Percentiles rank a stretch among this genome's conserved stretches.
These are phyloP conservation scores for Metschnikowia peoriensis DNA, from an alignment of 805 yeast genomes.

Conservation along the genomic window DNA sequence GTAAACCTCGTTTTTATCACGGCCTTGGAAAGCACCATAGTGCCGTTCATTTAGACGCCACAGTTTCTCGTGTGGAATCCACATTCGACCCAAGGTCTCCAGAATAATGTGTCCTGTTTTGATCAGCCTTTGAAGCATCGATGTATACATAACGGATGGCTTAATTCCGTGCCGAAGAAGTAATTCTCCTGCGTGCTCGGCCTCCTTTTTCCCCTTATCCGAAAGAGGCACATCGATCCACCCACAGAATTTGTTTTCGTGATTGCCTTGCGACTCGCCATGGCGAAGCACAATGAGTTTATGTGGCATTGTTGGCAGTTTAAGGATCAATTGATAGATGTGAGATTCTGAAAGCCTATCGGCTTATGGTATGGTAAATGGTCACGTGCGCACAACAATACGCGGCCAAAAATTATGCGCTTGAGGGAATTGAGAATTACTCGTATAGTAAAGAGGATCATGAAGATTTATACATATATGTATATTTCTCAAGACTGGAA, in stretches of 20 bases:
- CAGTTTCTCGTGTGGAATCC: slow-evolving; percentile 37
- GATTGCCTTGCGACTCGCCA: slow-evolving; percentile 45
- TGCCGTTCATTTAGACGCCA: slow-evolving; percentile 47
- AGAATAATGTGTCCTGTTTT: slow-evolving; percentile 41
- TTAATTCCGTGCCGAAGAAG: slow-evolving; percentile 26
- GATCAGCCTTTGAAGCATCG: slow-evolving; percentile 39
- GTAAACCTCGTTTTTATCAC: slow-evolving; percentile 36
- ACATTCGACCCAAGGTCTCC: slow-evolving; percentile 29
- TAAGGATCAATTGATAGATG: neutral
- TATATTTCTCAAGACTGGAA: too few species aligned
- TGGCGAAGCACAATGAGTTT: slow-evolving; percentile 43
- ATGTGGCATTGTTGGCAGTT: slow-evolving; percentile 18
- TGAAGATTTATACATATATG: too few species aligned
- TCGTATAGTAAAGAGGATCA: too few species aligned
- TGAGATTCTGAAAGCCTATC: neutral
- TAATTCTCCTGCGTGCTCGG: slow-evolving; percentile 37
- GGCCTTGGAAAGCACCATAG: slow-evolving; percentile 43
- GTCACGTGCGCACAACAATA: neutral
- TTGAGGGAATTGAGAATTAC: too few species aligned
- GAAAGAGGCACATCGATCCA: slow-evolving; percentile 45
- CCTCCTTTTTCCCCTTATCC: slow-evolving; percentile 38
- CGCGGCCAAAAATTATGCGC: too few species aligned
- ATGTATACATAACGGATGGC: slow-evolving; percentile 38
- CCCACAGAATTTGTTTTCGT: slow-evolving; percentile 44
- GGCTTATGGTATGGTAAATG: neutral